phyloP scores from a whole-genome alignment of 2,329 filamentous ascomycete species.

The Ramularia endophylla region DNA sequence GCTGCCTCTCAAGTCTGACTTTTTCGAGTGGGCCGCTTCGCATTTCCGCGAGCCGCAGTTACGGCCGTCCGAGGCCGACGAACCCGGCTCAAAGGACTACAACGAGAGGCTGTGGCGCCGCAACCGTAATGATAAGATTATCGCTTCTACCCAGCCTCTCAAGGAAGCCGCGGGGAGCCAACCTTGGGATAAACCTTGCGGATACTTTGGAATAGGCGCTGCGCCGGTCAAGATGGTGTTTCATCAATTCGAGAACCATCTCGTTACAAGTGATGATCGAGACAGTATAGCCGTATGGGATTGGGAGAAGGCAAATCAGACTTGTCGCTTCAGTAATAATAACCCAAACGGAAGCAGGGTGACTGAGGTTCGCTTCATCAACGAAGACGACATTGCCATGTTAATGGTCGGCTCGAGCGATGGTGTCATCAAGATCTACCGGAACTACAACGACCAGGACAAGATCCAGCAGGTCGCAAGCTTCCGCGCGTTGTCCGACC shows the following conservation, averaged over 20 bases:
- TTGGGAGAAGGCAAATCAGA: conserved; percentile 69
- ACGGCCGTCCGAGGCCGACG: conserved; percentile 92
- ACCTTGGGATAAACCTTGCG: conserved; percentile 77
- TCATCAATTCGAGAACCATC: conserved; percentile 95
- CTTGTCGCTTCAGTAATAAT: conserved; percentile 87
- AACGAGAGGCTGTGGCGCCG: conserved; percentile 91
- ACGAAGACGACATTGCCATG: conserved; percentile 93
- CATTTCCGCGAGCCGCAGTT: conserved; percentile 99
- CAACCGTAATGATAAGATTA: conserved; percentile 85
- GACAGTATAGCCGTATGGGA: conserved; percentile 90
- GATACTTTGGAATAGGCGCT: conserved; percentile 80
- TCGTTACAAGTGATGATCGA: conserved; percentile 86
- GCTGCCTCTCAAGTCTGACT: conserved; percentile 74
- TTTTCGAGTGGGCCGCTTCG: conserved; percentile 91
- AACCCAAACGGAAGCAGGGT: conserved; percentile 89
- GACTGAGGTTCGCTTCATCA: conserved; percentile 94
- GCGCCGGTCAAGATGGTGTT: conserved; percentile 93
- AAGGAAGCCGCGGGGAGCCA: conserved; percentile 82
- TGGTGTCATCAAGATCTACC: conserved; percentile 87
- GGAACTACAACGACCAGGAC: conserved; percentile 75
- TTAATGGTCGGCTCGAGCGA: conserved; percentile 94
- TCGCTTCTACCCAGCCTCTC: conserved; percentile 86
- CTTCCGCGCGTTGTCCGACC: conserved; percentile 87
- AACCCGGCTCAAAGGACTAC: conserved; percentile 93
- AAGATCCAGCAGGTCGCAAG: conserved; percentile 80